Conservation (phyloP, 768 basidiomycete genomes). For the Mycena metata region DNA sequence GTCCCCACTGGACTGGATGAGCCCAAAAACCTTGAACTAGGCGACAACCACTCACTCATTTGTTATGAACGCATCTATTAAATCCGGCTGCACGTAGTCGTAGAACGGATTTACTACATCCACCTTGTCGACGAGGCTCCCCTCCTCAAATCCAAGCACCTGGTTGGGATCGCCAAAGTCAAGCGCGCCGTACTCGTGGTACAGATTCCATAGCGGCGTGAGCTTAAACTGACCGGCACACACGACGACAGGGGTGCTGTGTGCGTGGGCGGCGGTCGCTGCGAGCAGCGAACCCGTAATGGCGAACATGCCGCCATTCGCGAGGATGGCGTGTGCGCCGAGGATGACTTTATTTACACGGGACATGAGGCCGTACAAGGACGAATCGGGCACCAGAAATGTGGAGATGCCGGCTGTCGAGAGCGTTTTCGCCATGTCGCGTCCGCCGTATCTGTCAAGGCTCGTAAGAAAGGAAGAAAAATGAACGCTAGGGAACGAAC, state of each 20-base stretch:
- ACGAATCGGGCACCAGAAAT: constrained; percentile 97
- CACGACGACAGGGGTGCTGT: constrained; percentile 93
- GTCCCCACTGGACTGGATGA: constrained; percentile 78
- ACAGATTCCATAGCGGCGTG: constrained; percentile 91
- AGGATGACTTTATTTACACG: constrained; percentile 97
- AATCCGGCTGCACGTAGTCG: constrained; percentile 93
- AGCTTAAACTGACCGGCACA: constrained; percentile 98
- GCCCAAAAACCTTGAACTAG: not conserved
- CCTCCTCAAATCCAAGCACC: constrained; percentile 82
- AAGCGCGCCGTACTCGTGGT: constrained; percentile 86
- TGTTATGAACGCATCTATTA: constrained; percentile 94
- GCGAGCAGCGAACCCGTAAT: constrained; percentile 87
- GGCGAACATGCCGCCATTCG: constrained; percentile 96
- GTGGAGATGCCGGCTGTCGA: constrained; percentile 89
- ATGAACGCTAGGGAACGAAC: constrained; percentile 59
- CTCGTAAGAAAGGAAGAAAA: constrained; percentile 13
- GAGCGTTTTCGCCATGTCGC: constrained; percentile 85
- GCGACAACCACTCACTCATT: constrained; percentile 83
- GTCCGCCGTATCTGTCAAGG: constrained; percentile 79
- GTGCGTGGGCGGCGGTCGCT: constrained; percentile 88
- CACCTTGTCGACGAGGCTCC: constrained; percentile 84
- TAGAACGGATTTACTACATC: constrained; percentile 97
- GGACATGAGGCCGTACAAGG: constrained; percentile 96
- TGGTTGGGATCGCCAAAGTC: constrained; percentile 80
- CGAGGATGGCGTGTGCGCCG: constrained; percentile 95